Evolutionary conservation across 257 asterid genomes (phyloP).

Genomic region (Solanum chiquidenum): DNA sequence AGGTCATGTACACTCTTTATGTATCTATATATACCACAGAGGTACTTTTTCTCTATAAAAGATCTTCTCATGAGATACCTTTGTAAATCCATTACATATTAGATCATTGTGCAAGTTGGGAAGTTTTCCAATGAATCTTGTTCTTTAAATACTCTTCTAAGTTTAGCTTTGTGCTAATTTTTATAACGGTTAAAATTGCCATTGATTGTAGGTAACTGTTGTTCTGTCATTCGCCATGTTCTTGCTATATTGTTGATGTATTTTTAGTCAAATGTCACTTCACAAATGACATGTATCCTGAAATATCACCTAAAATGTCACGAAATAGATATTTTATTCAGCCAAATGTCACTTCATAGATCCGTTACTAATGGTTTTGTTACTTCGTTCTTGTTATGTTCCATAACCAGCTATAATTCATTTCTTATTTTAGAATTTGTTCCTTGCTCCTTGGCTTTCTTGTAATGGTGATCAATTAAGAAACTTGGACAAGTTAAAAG

Average conservation of each 20-base stretch:
- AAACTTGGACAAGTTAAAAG: not conserved
- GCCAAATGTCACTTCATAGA: too few species aligned
- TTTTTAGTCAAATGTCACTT: not conserved
- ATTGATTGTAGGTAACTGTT: not conserved
- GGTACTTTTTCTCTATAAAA: too few species aligned
- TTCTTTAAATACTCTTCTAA: not conserved
- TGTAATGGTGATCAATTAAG: not conserved
- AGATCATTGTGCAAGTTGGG: not conserved
- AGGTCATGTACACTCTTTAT: not conserved
- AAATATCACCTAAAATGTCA: not conserved
- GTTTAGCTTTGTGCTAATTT: not conserved
- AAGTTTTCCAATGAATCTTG: not conserved
- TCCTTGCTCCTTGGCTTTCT: not conserved
- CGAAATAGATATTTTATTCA: too few species aligned
- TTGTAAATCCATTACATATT: too few species aligned
- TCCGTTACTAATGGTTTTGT: too few species aligned
- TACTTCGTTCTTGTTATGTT: too few species aligned
- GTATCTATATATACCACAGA: not conserved
- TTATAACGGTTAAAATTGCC: not conserved
- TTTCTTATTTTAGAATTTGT: not conserved
- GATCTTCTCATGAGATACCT: too few species aligned
- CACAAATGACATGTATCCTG: not conserved
- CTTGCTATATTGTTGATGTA: not conserved
- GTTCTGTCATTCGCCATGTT: not conserved
- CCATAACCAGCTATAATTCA: not conserved